Percentiles rank a stretch among this genome's conserved stretches.
phyloP scores from a whole-genome alignment of 1,139 yeast species.

The Candida labiduridarum region DNA sequence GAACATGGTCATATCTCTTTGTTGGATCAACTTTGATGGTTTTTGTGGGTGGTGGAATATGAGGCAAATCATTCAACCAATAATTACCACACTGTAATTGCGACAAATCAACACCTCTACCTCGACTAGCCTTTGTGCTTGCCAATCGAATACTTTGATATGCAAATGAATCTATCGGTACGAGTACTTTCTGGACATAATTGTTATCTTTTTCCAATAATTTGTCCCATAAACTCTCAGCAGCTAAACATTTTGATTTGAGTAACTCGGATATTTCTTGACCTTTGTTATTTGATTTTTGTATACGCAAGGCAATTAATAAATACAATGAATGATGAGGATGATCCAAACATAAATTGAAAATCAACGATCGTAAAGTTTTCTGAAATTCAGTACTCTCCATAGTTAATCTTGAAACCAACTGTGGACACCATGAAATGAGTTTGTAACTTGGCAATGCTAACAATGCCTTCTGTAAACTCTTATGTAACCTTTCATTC shows the following conservation, averaged over 20 bases:
- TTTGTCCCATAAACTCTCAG: constrained; percentile 46
- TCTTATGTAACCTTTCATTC: constrained; percentile 40
- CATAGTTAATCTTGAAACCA: constrained; percentile 67
- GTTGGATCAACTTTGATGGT: constrained; percentile 43
- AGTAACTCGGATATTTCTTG: constrained; percentile 34
- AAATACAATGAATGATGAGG: constrained; percentile 81
- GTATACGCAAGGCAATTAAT: constrained; percentile 57
- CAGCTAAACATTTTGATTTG: constrained; percentile 53
- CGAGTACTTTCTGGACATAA: constrained; percentile 20
- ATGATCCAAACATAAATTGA: constrained; percentile 56
- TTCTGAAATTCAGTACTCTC: constrained; percentile 57
- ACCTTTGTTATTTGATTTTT: constrained; percentile 35
- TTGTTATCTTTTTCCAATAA: constrained; percentile 12
- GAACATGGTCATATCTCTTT: constrained; percentile 50
- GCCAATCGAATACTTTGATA: constrained; percentile 56
- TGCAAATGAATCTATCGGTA: constrained; percentile 52
- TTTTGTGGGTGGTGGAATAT: constrained; percentile 73
- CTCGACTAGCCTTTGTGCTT: constrained; percentile 39
- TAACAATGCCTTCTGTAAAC: constrained; percentile 33
- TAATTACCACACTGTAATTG: constrained; percentile 45
- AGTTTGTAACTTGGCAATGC: constrained; percentile 61
- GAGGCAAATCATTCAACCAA: constrained; percentile 58
- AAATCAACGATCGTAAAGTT: constrained; percentile 52
- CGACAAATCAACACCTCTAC: constrained; percentile 36
- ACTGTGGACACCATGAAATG: constrained; percentile 81